Evolutionary conservation across 768 basidiomycete genomes (phyloP).

Genomic region (Phylloporus scabripes): DNA sequence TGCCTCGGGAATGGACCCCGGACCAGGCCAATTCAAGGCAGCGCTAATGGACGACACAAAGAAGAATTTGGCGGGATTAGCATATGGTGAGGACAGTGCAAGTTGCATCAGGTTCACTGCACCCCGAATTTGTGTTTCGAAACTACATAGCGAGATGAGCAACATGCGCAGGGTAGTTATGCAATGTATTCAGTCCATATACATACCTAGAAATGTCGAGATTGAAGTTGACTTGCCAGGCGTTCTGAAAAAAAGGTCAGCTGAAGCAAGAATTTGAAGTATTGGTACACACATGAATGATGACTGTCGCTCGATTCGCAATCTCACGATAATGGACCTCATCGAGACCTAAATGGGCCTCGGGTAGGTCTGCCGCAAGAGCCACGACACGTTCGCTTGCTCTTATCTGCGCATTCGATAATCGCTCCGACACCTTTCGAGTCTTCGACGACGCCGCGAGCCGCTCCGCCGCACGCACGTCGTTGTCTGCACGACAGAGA

Average conservation of each 20-base stretch:
- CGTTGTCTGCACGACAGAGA: constrained; percentile 44
- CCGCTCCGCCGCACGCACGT: constrained; percentile 39
- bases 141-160: constrained; percentile 19
- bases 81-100: constrained; percentile 34
- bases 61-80: constrained; percentile 38
- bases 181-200: background rate
- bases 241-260: constrained; percentile 32
- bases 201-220: constrained; percentile 30
- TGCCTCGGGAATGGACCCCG: constrained; percentile 18
- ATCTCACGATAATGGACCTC: constrained; percentile 34
- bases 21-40: constrained; percentile 19
- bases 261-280: background rate
- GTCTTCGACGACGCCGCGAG: constrained; percentile 38
- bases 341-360: constrained; percentile 37
- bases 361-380: constrained; percentile 40
- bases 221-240: constrained; percentile 55
- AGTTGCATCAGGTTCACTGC: constrained; percentile 49
- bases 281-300: constrained; percentile 38
- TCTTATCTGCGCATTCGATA: background rate
- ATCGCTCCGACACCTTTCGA: constrained; percentile 27
- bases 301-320: constrained; percentile 33
- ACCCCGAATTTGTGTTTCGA: constrained; percentile 45
- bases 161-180: background rate
- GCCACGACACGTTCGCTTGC: constrained; percentile 31
- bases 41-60: constrained; percentile 47